Base-by-base conservation (phyloP, 1,139 yeast species). In the Sugiyamaella japonica region DNA sequence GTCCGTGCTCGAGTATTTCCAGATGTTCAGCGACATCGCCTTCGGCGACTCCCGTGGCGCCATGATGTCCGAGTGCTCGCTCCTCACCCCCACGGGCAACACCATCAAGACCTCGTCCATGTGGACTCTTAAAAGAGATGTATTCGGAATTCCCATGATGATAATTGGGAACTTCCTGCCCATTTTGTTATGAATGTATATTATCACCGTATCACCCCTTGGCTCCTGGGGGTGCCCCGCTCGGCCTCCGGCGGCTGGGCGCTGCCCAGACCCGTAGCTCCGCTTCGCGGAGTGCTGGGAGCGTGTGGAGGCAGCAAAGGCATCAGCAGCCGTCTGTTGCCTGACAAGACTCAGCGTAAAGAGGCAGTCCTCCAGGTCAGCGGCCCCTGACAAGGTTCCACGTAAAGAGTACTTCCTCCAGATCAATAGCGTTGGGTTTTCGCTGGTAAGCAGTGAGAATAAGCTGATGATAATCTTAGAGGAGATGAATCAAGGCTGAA, bases 71-170 rank as follows among this genome's bases (percentile, higher is more conserved):
- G 89, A 85, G 59, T 89, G 95, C 70, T 85, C 91, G 0, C 74
- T 88, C 49, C 69, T 87, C 51, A 82, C 91, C 1, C 85, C 86
- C 2, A 75, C 76, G 42, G 75, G 74, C 2, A 58, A 61, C 36
- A 61, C 62, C 32, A 62, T 90, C 48, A 74, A 85, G 44, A 87
- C 96, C 0, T 82, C 90, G 17, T 86, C 96, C 65, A 85, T 88
- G 66, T 89, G 97, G 95, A 93, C 98, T 0, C 75, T 93, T 25
- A 89, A 89, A 64, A 76, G 96, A 61, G 97, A 91, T 70, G 83
- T 88, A 51, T 91, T 90, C 72, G 96, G 90, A 65, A 84, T 90
- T 53, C 97, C 98, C 13, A 86, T 93, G 91, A 91, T 91, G 96
- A 86, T 93, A 42, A 82, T 93, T 41, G 98, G 97, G 28, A 93